Conservation (phyloP, 306 rosid genomes). For the Ziziphus jujuba region DNA sequence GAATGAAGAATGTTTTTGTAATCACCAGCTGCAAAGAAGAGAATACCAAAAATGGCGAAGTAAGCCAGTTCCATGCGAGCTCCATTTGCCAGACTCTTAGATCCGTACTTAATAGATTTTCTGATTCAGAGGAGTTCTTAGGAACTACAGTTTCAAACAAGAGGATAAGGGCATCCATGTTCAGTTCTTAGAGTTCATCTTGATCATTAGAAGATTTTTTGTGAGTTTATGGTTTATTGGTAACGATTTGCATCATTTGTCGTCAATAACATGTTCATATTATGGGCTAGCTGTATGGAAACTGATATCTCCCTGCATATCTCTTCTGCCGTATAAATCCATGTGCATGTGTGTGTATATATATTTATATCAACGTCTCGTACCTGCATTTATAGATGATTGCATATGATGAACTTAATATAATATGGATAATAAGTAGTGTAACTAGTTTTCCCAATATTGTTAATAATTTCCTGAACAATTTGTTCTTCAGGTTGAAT, state of each 20-base stretch:
- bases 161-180: constrained; percentile 47
- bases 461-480: background rate
- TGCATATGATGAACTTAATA: background rate
- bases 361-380: constrained; percentile 4
- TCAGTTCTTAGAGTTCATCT: constrained; percentile 38
- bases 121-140: constrained; percentile 47
- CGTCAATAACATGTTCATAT: constrained; percentile 9
- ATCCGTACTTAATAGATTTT: constrained; percentile 56
- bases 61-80: constrained; percentile 44
- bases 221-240: constrained; percentile 22
- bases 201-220: constrained; percentile 40
- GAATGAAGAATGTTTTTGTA: constrained; percentile 71
- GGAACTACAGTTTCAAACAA: constrained; percentile 36
- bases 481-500: background rate
- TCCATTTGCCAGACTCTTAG: constrained; percentile 59
- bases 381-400: background rate
- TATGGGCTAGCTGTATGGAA: constrained; percentile 1
- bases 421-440: background rate
- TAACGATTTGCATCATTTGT: background rate
- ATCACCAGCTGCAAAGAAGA: constrained; percentile 49
- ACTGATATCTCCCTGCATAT: background rate
- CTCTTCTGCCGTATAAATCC: constrained; percentile 21
- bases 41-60: constrained; percentile 35
- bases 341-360: constrained; percentile 1
- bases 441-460: background rate